Conservation (phyloP, 345 rosid genomes). For the Gossypium rotundifolium region DNA sequence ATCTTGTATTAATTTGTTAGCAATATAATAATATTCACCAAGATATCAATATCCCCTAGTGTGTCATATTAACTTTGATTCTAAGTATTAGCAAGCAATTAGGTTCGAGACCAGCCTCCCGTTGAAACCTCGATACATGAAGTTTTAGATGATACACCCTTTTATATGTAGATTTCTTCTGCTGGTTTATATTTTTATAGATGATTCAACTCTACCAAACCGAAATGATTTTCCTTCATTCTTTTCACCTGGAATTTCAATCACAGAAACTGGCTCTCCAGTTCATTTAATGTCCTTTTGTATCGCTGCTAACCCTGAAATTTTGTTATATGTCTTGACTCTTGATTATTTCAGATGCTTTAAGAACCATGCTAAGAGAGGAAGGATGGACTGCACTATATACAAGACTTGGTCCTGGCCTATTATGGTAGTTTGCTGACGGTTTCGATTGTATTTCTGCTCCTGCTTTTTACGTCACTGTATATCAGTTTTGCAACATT, state of each 20-base stretch:
- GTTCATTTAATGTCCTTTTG: not conserved
- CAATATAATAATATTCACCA: constrained; percentile 13
- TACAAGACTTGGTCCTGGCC: constrained; percentile 77
- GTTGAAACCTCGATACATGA: not conserved
- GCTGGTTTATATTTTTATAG: not conserved
- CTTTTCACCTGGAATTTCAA: not conserved
- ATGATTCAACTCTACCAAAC: not conserved
- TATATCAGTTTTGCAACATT: not conserved
- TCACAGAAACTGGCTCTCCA: not conserved
- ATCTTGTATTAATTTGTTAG: constrained; percentile 31
- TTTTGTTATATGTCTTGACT: constrained; percentile 5
- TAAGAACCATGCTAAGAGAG: constrained; percentile 80
- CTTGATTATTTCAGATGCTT: constrained; percentile 50
- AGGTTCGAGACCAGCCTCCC: constrained; percentile 5
- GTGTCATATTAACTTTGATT: constrained; percentile 23
- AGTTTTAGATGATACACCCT: not conserved
- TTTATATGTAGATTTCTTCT: not conserved
- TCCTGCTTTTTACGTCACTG: not conserved
- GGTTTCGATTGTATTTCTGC: not conserved
- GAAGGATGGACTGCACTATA: constrained; percentile 90
- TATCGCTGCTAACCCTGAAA: not conserved
- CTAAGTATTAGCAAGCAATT: constrained; percentile 9
- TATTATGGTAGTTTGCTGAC: constrained; percentile 55
- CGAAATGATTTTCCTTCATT: not conserved
- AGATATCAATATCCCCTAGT: constrained; percentile 18